Evolutionary conservation across 1,284 basidiomycete genomes (phyloP).

Genomic region (Ceratobasidium sp.): DNA sequence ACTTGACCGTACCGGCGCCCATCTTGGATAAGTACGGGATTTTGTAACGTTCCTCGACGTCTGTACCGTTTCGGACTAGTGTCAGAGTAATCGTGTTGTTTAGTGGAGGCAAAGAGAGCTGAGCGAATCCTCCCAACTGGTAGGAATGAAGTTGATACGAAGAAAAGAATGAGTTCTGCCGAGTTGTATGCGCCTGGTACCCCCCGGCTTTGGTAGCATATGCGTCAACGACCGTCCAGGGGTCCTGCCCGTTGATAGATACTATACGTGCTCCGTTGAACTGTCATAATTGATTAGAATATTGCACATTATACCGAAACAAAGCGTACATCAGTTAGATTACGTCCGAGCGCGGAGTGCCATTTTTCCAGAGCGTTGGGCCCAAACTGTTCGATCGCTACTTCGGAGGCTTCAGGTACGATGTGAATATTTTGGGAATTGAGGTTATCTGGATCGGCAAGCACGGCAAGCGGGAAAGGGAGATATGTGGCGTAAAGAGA

Average conservation of each 20-base stretch:
- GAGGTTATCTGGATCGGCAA: constrained; percentile 62
- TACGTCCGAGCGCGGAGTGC: constrained; percentile 66
- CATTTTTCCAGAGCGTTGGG: constrained; percentile 56
- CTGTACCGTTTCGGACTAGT: constrained; percentile 62
- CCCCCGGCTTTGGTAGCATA: constrained; percentile 64
- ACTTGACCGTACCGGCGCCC: constrained; percentile 60
- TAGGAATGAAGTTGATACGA: constrained; percentile 67
- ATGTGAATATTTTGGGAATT: constrained; percentile 64
- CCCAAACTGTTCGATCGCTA: constrained; percentile 67
- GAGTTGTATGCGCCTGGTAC: constrained; percentile 64
- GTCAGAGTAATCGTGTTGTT: constrained; percentile 65
- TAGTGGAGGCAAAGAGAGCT: constrained; percentile 67
- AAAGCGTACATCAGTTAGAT: constrained; percentile 58
- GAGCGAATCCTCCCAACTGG: constrained; percentile 72
- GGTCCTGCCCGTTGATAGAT: constrained; percentile 67
- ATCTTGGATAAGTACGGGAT: constrained; percentile 72
- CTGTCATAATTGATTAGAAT: constrained; percentile 49
- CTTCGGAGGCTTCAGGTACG: constrained; percentile 69
- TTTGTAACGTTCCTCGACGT: constrained; percentile 61
- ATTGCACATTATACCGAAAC: neutral
- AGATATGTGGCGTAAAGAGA: constrained; percentile 60
- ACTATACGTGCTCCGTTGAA: constrained; percentile 69
- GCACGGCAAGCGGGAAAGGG: constrained; percentile 67
- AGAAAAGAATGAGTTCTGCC: constrained; percentile 64
- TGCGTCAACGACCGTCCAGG: constrained; percentile 67